These are phyloP conservation scores for Moringa oleifera DNA, from an alignment of 345 rosid species.

Conservation along the genomic window DNA sequence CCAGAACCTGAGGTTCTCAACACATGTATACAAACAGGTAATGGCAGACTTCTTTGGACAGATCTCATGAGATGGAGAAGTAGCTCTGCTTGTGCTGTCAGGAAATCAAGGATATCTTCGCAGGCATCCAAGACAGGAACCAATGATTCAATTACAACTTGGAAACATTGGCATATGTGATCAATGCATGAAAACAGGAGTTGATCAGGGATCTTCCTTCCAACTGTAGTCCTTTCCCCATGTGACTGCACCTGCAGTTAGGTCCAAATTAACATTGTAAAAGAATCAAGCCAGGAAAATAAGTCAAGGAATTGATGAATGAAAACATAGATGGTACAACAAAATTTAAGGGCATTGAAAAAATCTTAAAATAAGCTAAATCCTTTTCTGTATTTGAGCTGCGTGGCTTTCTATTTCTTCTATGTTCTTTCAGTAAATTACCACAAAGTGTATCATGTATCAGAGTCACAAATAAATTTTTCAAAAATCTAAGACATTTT, in stretches of 20 bases:
- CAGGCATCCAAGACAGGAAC: conserved; percentile 44
- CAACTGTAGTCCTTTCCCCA: conserved; percentile 30
- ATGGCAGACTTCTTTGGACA: conserved; percentile 31
- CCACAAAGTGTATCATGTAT: conserved; percentile 5
- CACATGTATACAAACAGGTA: conserved; percentile 42
- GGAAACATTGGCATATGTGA: conserved; percentile 38
- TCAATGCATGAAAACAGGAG: conserved; percentile 48
- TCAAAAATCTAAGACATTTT: background rate
- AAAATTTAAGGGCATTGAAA: background rate
- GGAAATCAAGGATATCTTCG: conserved; percentile 46
- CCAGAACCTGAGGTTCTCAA: conserved; percentile 54
- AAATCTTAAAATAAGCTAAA: background rate
- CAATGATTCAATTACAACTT: conserved; percentile 36
- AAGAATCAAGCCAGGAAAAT: background rate
- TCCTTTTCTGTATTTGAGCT: background rate
- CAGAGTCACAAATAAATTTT: conserved; percentile 1
- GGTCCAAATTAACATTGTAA: conserved; percentile 11
- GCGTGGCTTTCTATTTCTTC: conserved; percentile 5
- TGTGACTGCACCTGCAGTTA: conserved; percentile 35
- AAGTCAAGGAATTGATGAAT: background rate
- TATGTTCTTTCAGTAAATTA: conserved; percentile 7
- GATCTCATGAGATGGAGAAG: conserved; percentile 57
- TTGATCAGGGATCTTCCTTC: conserved; percentile 41
- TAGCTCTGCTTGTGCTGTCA: conserved; percentile 64
- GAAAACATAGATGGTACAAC: background rate